phyloP scores from a whole-genome alignment of 169 alveolate genomes.

The Eimeria maxima region DNA sequence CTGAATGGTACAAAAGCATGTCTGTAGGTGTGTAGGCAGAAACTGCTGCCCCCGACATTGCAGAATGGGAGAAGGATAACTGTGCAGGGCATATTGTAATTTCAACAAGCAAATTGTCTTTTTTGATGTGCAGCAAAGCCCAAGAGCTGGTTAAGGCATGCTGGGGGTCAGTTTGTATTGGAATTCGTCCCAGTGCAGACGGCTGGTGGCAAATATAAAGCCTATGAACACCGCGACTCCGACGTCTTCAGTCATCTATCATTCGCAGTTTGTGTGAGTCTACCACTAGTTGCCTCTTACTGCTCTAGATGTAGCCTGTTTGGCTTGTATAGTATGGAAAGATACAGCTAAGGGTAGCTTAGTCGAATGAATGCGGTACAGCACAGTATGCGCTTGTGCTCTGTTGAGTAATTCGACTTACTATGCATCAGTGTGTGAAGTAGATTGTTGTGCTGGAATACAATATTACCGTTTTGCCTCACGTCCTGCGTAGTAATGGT shows the following conservation, averaged over 20 bases:
- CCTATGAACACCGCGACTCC: constrained; percentile 49
- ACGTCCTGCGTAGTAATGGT: neutral
- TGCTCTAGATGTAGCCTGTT: neutral
- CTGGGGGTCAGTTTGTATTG: constrained; percentile 52
- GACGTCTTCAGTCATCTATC: constrained; percentile 67
- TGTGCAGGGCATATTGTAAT: neutral
- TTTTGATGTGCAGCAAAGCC: constrained; percentile 7
- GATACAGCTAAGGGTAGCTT: neutral
- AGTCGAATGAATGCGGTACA: neutral
- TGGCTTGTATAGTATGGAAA: neutral
- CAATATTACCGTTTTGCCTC: too few relatives aligned
- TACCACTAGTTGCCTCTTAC: neutral
- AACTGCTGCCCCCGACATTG: neutral
- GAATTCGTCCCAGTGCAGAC: constrained; percentile 64
- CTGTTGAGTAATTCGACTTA: neutral
- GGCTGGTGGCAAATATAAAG: constrained; percentile 7
- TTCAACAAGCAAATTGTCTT: neutral
- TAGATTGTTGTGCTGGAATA: neutral
- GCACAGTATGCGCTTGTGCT: neutral
- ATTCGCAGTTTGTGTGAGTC: constrained; percentile 66
- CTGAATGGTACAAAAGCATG: neutral
- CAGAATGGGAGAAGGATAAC: neutral
- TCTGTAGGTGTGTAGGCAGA: neutral
- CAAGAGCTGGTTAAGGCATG: constrained; percentile 44
- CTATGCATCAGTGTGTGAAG: neutral